Conservation (phyloP, 192 early-diverging fungal species). For the Ramicandelaber brevisporus region DNA sequence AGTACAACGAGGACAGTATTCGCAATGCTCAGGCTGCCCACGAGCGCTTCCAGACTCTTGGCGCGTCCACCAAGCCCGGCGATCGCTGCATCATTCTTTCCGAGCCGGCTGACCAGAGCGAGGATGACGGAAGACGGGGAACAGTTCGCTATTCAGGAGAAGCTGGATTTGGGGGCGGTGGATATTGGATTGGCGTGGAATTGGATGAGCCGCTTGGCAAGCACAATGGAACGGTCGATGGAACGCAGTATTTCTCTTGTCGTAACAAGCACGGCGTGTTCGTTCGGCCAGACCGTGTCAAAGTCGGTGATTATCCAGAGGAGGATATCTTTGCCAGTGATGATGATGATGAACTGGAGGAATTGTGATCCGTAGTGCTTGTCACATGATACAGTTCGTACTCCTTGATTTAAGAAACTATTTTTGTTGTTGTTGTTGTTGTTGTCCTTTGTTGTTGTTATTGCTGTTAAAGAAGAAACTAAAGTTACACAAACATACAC, state of each 20-base stretch:
- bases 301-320: conserved; percentile 80
- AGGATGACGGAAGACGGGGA: conserved; percentile 22
- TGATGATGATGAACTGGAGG: conserved; percentile 44
- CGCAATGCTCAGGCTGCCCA: conserved; percentile 65
- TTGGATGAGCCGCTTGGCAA: conserved; percentile 94
- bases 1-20: conserved; percentile 51
- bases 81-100: no score
- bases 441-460: no score
- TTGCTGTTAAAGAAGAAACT: no score
- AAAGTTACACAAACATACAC: no score
- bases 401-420: no score
- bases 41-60: conserved; percentile 34
- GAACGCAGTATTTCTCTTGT: conserved; percentile 51
- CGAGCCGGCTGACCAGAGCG: conserved; percentile 38
- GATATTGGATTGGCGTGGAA: conserved; percentile 81
- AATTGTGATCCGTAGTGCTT: conserved; percentile 17
- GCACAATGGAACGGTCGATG: conserved; percentile 68
- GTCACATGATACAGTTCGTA: no score
- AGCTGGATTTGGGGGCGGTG: conserved; percentile 52
- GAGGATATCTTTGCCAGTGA: conserved; percentile 45
- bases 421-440: no score
- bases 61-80: conserved; percentile 36
- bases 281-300: conserved; percentile 73
- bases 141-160: conserved; percentile 49
- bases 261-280: conserved; percentile 55